These are phyloP conservation scores for Chaetomiaceae sp. DNA, from an alignment of 2,329 filamentous ascomycete species.

Conservation along the genomic window DNA sequence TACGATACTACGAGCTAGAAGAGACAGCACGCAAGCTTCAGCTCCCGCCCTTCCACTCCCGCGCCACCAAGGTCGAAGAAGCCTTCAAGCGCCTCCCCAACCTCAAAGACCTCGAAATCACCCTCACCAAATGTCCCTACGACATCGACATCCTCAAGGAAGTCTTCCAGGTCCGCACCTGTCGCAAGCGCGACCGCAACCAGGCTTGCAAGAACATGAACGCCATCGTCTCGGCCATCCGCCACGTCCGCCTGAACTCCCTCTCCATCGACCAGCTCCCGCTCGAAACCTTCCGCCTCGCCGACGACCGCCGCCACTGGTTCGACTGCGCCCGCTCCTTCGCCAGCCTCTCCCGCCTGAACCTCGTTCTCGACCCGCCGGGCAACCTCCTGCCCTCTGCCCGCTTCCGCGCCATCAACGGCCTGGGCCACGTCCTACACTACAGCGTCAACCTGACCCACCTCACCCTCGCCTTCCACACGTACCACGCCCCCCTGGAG, in stretches of 20 bases:
- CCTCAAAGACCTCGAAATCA: slow-evolving; percentile 38
- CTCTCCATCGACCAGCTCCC: slow-evolving; percentile 43
- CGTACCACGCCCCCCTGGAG: slow-evolving; percentile 36
- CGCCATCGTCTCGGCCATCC: slow-evolving; percentile 37
- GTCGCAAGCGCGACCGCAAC: slow-evolving; percentile 37
- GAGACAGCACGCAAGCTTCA: slow-evolving; percentile 31
- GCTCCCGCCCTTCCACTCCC: slow-evolving; percentile 36
- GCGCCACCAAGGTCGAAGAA: slow-evolving; percentile 35
- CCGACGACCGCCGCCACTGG: slow-evolving; percentile 39
- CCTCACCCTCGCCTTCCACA: slow-evolving; percentile 41
- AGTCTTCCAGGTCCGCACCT: slow-evolving; percentile 37
- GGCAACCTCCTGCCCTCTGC: slow-evolving; percentile 34
- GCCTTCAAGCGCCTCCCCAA: slow-evolving; percentile 39
- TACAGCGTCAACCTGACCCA: slow-evolving; percentile 35
- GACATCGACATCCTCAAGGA: slow-evolving; percentile 36
- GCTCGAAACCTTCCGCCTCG: slow-evolving; percentile 39
- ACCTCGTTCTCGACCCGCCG: slow-evolving; percentile 40
- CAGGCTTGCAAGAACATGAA: slow-evolving; percentile 39
- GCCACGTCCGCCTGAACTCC: slow-evolving; percentile 35
- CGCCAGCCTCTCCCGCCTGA: slow-evolving; percentile 36
- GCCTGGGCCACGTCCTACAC: slow-evolving; percentile 41
- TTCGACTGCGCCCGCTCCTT: slow-evolving; percentile 40
- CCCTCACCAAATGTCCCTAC: slow-evolving; percentile 39
- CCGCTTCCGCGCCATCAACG: slow-evolving; percentile 39
- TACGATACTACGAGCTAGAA: slow-evolving; percentile 36